Base-by-base conservation (phyloP, 495 filamentous ascomycete genomes). In the Neurospora terricola region DNA sequence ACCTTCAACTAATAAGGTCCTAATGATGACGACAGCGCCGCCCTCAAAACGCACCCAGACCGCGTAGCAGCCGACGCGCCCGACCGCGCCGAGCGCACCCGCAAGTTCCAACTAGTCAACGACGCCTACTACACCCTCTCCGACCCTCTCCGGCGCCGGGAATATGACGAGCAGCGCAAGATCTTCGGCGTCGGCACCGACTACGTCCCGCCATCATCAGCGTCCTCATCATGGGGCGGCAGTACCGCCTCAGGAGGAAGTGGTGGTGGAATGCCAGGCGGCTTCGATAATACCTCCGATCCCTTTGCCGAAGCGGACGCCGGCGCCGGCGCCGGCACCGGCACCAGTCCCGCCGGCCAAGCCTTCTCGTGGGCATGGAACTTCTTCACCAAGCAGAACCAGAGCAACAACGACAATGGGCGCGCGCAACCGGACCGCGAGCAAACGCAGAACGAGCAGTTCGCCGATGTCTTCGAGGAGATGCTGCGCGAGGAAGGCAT, bases 51-150 rank as follows among this genome's bases (percentile, higher is more conserved):
- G 74, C 96, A 99, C 83, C 96, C 96, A 4, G 96, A 99, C 81
- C 91, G 96, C 70, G 93, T 98, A 71, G 88, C 94, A 48, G 83
- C 88, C 76, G 91, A 94, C 82, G 93, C 93, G 30, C 92, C 95
- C 70, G 94, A 97, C 75, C 91, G 94, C 71, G 77, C 89, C n/a
- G 82, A 86, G 3, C 91, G 95, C 74, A 99, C 96, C 8, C 90
- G 91, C 76, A 91, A 91, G 80, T 99, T 99, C 85, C 96, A 99
- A 81, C 89, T 93, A 73, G 92, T 99, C 77, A 99, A 97, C 84
- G 96, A 98, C 81, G 96, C 96, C 77, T 99, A 99, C 86, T 99
- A 94, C 80, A 96, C 94, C 30, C 91, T 99, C 48, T 94, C 91
- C 0, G 94, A 99, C 79, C 77, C 90, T 5, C 75, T 82, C 8